Evolutionary conservation across 257 asterid species (phyloP).

Genomic region (Mitragyna speciosa): DNA sequence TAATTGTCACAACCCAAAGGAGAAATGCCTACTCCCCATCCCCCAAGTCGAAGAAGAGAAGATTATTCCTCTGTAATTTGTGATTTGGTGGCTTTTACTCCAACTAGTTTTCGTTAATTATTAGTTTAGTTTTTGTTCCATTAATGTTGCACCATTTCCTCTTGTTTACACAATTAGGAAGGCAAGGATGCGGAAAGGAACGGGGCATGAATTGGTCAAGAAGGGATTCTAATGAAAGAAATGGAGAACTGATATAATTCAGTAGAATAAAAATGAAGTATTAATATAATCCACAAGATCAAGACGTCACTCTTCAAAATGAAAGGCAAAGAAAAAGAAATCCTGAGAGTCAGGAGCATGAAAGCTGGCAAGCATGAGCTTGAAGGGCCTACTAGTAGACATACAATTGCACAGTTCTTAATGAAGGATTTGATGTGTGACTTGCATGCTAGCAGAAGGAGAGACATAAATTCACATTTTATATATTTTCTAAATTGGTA

Average conservation of each 20-base stretch:
- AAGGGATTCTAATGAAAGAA: slow-evolving; percentile 8
- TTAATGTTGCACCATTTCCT: background rate
- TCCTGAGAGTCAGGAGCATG: slow-evolving; percentile 28
- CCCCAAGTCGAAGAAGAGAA: background rate
- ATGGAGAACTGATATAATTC: background rate
- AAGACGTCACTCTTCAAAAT: slow-evolving; percentile 10
- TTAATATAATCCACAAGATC: slow-evolving; percentile 7
- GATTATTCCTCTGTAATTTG: background rate
- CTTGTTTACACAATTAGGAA: background rate
- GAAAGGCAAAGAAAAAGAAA: slow-evolving; percentile 13
- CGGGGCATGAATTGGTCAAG: slow-evolving; percentile 21
- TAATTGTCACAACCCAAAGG: background rate
- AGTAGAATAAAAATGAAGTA: background rate
- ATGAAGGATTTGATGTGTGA: slow-evolving; percentile 52
- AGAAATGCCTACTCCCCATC: background rate
- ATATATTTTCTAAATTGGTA: background rate
- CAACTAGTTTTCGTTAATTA: background rate
- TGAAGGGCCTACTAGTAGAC: slow-evolving; percentile 42
- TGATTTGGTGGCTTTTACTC: too few relatives aligned
- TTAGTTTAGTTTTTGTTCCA: too few relatives aligned
- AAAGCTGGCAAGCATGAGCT: slow-evolving; percentile 54
- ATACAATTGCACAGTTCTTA: slow-evolving; percentile 30
- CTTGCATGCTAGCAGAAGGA: slow-evolving; percentile 35
- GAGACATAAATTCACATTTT: slow-evolving; percentile 19
- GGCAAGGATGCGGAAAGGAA: background rate